Evolutionary conservation across 768 basidiomycete species (phyloP).

Genomic region (Wakefieldia striispora): DNA sequence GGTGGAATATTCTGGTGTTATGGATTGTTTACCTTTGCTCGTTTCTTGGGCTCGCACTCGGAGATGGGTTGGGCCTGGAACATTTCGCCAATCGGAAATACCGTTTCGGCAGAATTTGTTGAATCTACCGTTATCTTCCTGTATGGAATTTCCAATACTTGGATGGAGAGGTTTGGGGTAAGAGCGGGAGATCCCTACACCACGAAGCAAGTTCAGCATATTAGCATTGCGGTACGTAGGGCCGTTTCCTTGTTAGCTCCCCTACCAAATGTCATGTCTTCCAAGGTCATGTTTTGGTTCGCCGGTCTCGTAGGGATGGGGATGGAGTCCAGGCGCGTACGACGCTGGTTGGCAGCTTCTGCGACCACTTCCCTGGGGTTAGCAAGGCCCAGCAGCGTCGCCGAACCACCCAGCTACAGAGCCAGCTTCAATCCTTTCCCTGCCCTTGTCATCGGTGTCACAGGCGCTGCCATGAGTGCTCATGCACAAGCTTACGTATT

Average conservation of each 20-base stretch:
- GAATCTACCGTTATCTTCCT: slow-evolving; percentile 81
- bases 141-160: slow-evolving; percentile 90
- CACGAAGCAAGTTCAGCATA: slow-evolving; percentile 92
- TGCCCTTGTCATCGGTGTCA: slow-evolving; percentile 89
- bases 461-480: slow-evolving; percentile 90
- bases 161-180: slow-evolving; percentile 96
- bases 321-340: slow-evolving; percentile 74
- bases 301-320: slow-evolving; percentile 88
- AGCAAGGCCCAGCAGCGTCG: slow-evolving; percentile 33
- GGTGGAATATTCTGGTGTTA: slow-evolving; percentile 93
- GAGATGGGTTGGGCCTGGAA: slow-evolving; percentile 98
- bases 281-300: slow-evolving; percentile 91
- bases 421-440: slow-evolving; percentile 91
- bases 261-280: not conserved
- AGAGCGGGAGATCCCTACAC: slow-evolving; percentile 78
- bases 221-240: slow-evolving; percentile 76
- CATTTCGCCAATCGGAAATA: slow-evolving; percentile 47
- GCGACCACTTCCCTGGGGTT: slow-evolving; percentile 38
- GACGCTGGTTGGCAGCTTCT: slow-evolving; percentile 70
- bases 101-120: slow-evolving; percentile 68
- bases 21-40: slow-evolving; percentile 84
- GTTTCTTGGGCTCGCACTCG: slow-evolving; percentile 89
- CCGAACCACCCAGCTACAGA: slow-evolving; percentile 70
- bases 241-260: not conserved
- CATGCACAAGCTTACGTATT: slow-evolving; percentile 92